Conservation (phyloP, 192 early-diverging fungal species). For the Mortierella claussenii region DNA sequence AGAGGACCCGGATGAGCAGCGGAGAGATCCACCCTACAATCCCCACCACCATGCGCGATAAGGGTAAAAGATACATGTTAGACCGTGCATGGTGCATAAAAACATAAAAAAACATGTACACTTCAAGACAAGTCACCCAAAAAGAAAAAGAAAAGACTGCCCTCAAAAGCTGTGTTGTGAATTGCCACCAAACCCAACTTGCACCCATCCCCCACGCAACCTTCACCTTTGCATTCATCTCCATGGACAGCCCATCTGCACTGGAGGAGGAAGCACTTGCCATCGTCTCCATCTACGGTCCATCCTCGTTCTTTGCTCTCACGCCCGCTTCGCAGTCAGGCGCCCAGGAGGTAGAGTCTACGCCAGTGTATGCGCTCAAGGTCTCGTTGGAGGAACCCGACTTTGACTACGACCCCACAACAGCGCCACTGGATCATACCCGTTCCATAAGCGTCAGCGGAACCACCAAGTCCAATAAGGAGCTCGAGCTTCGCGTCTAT, state of each 20-base stretch:
- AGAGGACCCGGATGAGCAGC: background rate
- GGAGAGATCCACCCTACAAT: background rate
- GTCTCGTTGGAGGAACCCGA: slow-evolving; percentile 53
- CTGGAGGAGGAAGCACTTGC: slow-evolving; percentile 54
- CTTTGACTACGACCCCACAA: slow-evolving; percentile 39
- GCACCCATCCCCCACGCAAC: no score
- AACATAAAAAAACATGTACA: no score
- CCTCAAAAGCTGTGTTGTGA: no score
- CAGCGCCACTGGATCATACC: no score
- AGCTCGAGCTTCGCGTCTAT: slow-evolving; percentile 51
- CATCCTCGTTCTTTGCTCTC: slow-evolving; percentile 36
- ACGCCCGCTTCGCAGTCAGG: background rate
- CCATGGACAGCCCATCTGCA: slow-evolving; percentile 38
- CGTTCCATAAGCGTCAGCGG: slow-evolving; percentile 4
- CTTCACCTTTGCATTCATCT: no score
- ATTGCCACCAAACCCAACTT: no score
- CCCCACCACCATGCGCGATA: background rate
- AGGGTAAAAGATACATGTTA: no score
- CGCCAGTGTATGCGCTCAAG: slow-evolving; percentile 38
- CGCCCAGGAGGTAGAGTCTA: background rate
- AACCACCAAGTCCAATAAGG: slow-evolving; percentile 15
- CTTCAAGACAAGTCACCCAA: no score
- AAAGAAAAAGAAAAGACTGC: background rate
- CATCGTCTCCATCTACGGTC: slow-evolving; percentile 54
- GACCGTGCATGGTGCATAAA: no score